These are phyloP conservation scores for Batkoa obscura DNA, from an alignment of 371 early-diverging fungal species.

Conservation along the genomic window DNA sequence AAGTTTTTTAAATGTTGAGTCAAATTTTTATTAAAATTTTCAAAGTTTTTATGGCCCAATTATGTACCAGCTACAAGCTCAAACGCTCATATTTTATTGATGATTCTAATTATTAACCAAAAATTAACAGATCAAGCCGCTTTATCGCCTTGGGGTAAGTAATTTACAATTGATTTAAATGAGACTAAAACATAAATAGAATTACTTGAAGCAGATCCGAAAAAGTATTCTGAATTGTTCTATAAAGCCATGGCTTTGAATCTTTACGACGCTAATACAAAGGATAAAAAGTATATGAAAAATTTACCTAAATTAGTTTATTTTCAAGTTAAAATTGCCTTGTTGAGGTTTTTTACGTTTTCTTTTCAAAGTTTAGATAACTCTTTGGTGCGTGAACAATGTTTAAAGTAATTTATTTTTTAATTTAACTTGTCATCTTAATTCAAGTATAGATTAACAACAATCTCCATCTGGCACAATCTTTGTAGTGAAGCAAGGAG, in stretches of 20 bases:
- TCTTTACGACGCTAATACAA: background rate
- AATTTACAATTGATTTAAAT: background rate
- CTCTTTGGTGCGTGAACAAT: background rate
- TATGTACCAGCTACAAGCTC: background rate
- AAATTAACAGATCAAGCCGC: background rate
- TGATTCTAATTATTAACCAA: background rate
- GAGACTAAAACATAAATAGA: background rate
- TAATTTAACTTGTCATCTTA: background rate
- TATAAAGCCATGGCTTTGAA: background rate
- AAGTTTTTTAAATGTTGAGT: background rate
- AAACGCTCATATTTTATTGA: background rate
- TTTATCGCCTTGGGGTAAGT: background rate
- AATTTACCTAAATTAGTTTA: background rate
- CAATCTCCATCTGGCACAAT: constrained; percentile 51
- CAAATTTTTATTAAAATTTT: too few species aligned
- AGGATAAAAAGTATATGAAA: background rate
- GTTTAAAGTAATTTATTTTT: background rate
- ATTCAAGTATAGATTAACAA: constrained; percentile 25
- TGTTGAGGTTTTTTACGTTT: background rate
- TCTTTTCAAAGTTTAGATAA: background rate
- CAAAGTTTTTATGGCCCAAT: background rate
- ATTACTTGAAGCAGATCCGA: background rate
- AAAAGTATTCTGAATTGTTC: background rate
- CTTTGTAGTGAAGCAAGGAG: constrained; percentile 23
- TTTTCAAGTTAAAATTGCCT: background rate